phyloP scores from a whole-genome alignment of 2,329 filamentous ascomycete genomes.

The Coniochaeta pulveracea region DNA sequence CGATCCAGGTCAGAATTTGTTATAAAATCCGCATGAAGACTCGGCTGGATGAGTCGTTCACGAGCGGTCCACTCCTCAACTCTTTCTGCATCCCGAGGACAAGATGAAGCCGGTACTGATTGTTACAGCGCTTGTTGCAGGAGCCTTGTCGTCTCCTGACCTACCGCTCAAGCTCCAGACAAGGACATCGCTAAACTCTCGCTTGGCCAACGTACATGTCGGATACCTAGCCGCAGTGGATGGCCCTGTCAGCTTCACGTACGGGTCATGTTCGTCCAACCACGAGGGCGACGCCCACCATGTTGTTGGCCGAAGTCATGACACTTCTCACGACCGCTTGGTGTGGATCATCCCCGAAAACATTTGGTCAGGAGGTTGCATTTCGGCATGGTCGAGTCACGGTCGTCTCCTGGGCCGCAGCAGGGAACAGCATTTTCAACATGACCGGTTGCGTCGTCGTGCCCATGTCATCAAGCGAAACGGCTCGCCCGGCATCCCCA shows the following conservation, averaged over 20 bases:
- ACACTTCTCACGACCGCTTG: constrained; percentile 15
- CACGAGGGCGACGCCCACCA: constrained; percentile 15
- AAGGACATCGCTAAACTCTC: constrained; percentile 18
- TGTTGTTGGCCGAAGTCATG: constrained; percentile 12
- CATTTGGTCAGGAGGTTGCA: constrained; percentile 21
- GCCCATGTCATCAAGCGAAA: constrained; percentile 5
- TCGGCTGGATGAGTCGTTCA: no score
- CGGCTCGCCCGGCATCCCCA: constrained; percentile 22
- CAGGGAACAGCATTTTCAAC: constrained; percentile 20
- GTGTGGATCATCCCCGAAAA: constrained; percentile 23
- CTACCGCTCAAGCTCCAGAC: no score
- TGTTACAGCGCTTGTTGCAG: no score
- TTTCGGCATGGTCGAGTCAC: constrained; percentile 24
- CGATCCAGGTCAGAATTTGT: no score
- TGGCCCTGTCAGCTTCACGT: constrained; percentile 19
- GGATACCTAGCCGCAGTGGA: constrained; percentile 13
- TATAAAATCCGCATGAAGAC: no score
- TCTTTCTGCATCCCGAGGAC: no score
- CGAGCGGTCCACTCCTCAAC: no score
- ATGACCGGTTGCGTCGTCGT: constrained; percentile 10
- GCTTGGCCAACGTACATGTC: constrained; percentile 22
- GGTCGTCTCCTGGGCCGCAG: constrained; percentile 23
- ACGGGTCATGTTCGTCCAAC: constrained; percentile 17
- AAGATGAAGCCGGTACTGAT: no score
- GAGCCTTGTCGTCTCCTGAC: no score